Percentiles rank a stretch among this genome's conserved stretches.
phyloP scores from a whole-genome alignment of 2,329 filamentous ascomycete species.

The Diaporthe velutina region DNA sequence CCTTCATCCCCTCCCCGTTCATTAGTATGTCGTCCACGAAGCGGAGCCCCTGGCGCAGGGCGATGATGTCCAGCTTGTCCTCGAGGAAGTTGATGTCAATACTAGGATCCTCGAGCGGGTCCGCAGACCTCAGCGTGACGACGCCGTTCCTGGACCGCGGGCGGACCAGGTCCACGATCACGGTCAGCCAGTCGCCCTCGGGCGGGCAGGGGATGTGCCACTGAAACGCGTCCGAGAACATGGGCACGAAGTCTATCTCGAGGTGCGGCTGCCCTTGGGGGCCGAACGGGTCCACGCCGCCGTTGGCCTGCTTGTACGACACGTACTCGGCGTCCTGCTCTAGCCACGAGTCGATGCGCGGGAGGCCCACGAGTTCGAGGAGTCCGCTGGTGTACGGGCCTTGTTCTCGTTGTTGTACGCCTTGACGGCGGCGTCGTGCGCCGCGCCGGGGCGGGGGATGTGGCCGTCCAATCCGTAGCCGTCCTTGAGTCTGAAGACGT shows the following conservation, averaged over 20 bases:
- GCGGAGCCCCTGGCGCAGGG: slow-evolving; percentile 69
- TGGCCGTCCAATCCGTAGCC: slow-evolving; percentile 55
- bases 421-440: slow-evolving; percentile 50
- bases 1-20: slow-evolving; percentile 68
- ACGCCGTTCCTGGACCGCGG: slow-evolving; percentile 60
- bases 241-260: slow-evolving; percentile 71
- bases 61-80: slow-evolving; percentile 68
- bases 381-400: slow-evolving; percentile 56
- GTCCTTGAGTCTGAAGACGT: slow-evolving; percentile 61
- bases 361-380: slow-evolving; percentile 67
- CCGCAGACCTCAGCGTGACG: slow-evolving; percentile 67
- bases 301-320: slow-evolving; percentile 55
- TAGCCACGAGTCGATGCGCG: slow-evolving; percentile 67
- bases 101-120: slow-evolving; percentile 69
- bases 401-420: slow-evolving; percentile 54
- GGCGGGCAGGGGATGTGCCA: slow-evolving; percentile 59
- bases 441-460: slow-evolving; percentile 53
- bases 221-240: slow-evolving; percentile 66
- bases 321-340: slow-evolving; percentile 62
- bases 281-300: slow-evolving; percentile 65
- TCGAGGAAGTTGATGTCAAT: slow-evolving; percentile 73
- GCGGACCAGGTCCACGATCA: slow-evolving; percentile 63
- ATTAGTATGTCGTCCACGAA: slow-evolving; percentile 69
- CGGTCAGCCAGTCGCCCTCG: slow-evolving; percentile 65
- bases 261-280: slow-evolving; percentile 71